Percentiles rank a stretch among this genome's conserved stretches.
phyloP scores from a whole-genome alignment of 805 yeast species.

The Yamadazyma kitorensis region DNA sequence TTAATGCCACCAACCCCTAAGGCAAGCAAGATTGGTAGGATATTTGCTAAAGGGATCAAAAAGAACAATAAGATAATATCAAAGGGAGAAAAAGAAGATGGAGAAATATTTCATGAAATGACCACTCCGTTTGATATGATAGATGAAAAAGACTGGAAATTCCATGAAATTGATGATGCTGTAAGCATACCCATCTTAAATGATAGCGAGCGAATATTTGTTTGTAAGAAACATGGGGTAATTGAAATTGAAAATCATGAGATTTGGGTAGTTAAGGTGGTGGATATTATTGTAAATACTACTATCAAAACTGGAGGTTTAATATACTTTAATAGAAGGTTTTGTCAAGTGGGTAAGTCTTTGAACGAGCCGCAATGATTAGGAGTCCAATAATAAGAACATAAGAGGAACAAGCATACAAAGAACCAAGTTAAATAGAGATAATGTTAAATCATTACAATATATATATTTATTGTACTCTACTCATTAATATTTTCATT shows the following conservation, averaged over 20 bases:
- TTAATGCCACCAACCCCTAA: constrained; percentile 58
- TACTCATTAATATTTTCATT: constrained; percentile 7
- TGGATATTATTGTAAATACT: constrained; percentile 44
- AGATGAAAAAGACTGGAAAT: constrained; percentile 30
- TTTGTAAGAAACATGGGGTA: constrained; percentile 54
- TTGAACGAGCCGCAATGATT: no score
- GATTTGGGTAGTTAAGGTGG: constrained; percentile 81
- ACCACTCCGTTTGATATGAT: constrained; percentile 53
- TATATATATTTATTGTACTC: background rate
- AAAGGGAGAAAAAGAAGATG: constrained; percentile 31
- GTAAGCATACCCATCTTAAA: constrained; percentile 57
- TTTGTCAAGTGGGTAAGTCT: constrained; percentile 43
- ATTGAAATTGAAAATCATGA: constrained; percentile 80
- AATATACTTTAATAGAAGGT: constrained; percentile 59
- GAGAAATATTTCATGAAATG: constrained; percentile 41
- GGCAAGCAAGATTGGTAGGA: constrained; percentile 59
- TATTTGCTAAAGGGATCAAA: constrained; percentile 60
- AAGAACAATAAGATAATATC: constrained; percentile 22
- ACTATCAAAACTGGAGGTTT: constrained; percentile 53
- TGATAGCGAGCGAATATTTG: constrained; percentile 56
- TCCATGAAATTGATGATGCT: constrained; percentile 18
- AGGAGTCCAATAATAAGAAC: no score
- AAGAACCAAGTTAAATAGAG: background rate
- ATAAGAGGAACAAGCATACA: no score
- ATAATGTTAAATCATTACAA: background rate